Conservation (phyloP, 768 basidiomycete genomes). For the Filobasidium wieringae region DNA sequence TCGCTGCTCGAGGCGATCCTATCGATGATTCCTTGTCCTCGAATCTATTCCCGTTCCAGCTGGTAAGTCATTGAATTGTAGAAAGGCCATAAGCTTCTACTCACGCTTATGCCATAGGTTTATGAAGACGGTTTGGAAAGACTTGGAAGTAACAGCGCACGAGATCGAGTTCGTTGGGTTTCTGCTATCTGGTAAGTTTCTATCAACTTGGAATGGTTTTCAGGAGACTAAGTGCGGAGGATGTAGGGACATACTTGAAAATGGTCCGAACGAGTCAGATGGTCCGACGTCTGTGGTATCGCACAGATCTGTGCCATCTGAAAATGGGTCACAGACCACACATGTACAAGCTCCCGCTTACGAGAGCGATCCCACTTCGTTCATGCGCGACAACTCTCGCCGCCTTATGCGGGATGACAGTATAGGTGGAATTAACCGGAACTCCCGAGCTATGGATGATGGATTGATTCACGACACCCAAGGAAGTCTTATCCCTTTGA, state of each 20-base stretch:
- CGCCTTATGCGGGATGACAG: neutral
- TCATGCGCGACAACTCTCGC: neutral
- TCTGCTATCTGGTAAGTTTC: constrained; percentile 66
- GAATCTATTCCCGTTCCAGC: constrained; percentile 74
- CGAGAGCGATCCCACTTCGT: constrained; percentile 49
- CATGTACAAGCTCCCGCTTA: constrained; percentile 48
- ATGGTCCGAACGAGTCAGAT: neutral
- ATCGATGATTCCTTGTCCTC: constrained; percentile 46
- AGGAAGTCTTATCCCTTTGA: constrained; percentile 32
- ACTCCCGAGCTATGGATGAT: constrained; percentile 23
- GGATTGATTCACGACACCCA: constrained; percentile 42
- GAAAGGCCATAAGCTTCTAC: neutral
- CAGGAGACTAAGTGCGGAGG: neutral
- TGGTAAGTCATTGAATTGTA: constrained; percentile 36
- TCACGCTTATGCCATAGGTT: constrained; percentile 34
- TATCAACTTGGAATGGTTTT: neutral
- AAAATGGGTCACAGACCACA: constrained; percentile 23
- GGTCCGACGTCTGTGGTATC: constrained; percentile 43
- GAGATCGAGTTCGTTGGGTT: constrained; percentile 82
- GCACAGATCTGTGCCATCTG: constrained; percentile 40
- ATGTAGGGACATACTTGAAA: constrained; percentile 57
- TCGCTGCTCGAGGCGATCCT: constrained; percentile 57
- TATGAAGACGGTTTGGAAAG: constrained; percentile 84
- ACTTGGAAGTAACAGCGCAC: constrained; percentile 72
- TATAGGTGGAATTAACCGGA: constrained; percentile 23